These are phyloP conservation scores for Crithidia mellificae DNA, from an alignment of 208 protist genomes.

Conservation along the genomic window DNA sequence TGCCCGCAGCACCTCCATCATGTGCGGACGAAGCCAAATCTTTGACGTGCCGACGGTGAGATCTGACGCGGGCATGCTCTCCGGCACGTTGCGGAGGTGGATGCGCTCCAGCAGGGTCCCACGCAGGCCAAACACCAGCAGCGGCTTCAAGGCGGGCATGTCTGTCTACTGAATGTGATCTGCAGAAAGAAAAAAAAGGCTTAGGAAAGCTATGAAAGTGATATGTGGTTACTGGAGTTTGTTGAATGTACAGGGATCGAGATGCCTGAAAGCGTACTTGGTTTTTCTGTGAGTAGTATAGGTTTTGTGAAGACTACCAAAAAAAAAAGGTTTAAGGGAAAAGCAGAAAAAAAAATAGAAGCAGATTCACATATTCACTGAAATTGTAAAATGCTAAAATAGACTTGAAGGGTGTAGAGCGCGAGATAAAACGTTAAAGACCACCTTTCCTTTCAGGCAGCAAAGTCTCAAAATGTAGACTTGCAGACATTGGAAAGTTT, in stretches of 20 bases:
- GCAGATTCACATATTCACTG: not conserved
- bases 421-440: no score
- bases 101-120: constrained; percentile 87
- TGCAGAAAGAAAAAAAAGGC: not conserved
- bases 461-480: no score
- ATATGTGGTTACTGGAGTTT: no score
- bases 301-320: not conserved
- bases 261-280: no score
- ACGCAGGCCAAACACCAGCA: constrained; percentile 84
- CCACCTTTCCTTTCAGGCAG: no score
- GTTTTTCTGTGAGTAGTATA: no score
- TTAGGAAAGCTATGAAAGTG: no score
- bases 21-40: constrained; percentile 83
- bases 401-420: no score
- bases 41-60: constrained; percentile 74
- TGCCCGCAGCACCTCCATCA: constrained; percentile 54
- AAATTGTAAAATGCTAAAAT: not conserved
- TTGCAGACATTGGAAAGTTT: no score
- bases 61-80: constrained; percentile 62
- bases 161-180: no score
- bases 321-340: not conserved
- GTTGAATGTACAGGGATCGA: no score
- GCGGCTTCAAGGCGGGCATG: constrained; percentile 53
- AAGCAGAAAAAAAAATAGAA: not conserved
- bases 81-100: constrained; percentile 59